phyloP scores from a whole-genome alignment of 768 basidiomycete species.

The Mycena indigotica region DNA sequence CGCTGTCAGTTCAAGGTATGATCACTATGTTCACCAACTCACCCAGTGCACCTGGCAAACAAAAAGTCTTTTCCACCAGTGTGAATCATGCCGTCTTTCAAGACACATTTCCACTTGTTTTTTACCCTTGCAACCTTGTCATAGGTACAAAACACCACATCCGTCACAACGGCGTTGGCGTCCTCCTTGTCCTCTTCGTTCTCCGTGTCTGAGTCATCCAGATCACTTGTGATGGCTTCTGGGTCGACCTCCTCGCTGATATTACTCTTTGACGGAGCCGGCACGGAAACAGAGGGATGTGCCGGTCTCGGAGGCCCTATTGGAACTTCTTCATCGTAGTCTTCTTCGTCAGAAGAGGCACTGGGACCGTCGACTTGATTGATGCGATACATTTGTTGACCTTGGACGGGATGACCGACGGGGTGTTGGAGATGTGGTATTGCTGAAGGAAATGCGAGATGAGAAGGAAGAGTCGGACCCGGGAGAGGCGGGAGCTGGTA shows the following conservation, averaged over 20 bases:
- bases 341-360: slow-evolving; percentile 20
- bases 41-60: slow-evolving; percentile 80
- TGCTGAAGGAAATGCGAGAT: slow-evolving; percentile 33
- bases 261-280: slow-evolving; percentile 36
- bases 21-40: slow-evolving; percentile 24
- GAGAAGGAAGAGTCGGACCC: slow-evolving; percentile 46
- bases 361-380: slow-evolving; percentile 18
- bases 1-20: not conserved
- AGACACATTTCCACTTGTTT: slow-evolving; percentile 88
- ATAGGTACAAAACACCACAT: slow-evolving; percentile 81
- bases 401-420: slow-evolving; percentile 47
- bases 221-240: slow-evolving; percentile 75
- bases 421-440: slow-evolving; percentile 26
- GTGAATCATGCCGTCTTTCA: slow-evolving; percentile 80
- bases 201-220: slow-evolving; percentile 74
- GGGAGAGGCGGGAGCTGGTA: slow-evolving; percentile 47
- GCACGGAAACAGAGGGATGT: slow-evolving; percentile 50
- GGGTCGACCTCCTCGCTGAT: not conserved
- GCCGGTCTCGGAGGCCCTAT: slow-evolving; percentile 50
- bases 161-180: slow-evolving; percentile 47
- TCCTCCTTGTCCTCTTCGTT: slow-evolving; percentile 60
- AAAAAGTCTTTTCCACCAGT: slow-evolving; percentile 79
- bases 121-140: slow-evolving; percentile 85
- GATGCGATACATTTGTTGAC: slow-evolving; percentile 49
- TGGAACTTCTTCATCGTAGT: slow-evolving; percentile 44